A percentile compares a stretch with the other conserved stretches of the same genome.
phyloP scores from a whole-genome alignment of 805 yeast species.

The Metschnikowia colocasiae region DNA sequence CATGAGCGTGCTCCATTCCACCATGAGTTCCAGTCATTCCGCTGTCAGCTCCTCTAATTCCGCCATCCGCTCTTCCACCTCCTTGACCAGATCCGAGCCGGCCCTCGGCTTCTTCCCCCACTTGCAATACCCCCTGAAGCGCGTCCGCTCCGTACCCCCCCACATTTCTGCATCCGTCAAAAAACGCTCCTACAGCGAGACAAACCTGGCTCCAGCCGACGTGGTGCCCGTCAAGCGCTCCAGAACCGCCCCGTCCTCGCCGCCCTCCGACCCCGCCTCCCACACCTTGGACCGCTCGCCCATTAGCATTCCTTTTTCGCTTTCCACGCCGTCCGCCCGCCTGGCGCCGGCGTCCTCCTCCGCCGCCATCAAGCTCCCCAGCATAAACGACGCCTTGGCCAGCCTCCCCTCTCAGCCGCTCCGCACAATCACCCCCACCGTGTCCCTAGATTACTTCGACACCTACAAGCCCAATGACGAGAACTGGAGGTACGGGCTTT shows the following conservation, averaged over 20 bases:
- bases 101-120: conserved; percentile 2
- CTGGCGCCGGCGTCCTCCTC: background rate
- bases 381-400: conserved; percentile 23
- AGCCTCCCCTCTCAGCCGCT: background rate
- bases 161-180: conserved; percentile 9
- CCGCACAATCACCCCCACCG: conserved; percentile 28
- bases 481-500: conserved; percentile 41
- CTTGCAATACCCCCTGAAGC: background rate
- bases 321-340: background rate
- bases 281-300: background rate
- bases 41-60: too few relatives aligned
- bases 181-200: conserved; percentile 31
- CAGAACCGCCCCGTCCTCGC: conserved; percentile 16
- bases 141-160: conserved; percentile 2
- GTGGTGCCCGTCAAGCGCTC: conserved; percentile 5
- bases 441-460: conserved; percentile 42
- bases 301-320: background rate
- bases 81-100: conserved; percentile 3
- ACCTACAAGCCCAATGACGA: conserved; percentile 45
- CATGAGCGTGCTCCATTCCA: background rate
- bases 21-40: conserved; percentile 3
- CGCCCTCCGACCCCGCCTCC: conserved; percentile 1
- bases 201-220: background rate
- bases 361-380: conserved; percentile 27
- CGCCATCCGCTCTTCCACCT: too few relatives aligned